phyloP scores from a whole-genome alignment of 179 eudicot species.

The Gypsophila paniculata region DNA sequence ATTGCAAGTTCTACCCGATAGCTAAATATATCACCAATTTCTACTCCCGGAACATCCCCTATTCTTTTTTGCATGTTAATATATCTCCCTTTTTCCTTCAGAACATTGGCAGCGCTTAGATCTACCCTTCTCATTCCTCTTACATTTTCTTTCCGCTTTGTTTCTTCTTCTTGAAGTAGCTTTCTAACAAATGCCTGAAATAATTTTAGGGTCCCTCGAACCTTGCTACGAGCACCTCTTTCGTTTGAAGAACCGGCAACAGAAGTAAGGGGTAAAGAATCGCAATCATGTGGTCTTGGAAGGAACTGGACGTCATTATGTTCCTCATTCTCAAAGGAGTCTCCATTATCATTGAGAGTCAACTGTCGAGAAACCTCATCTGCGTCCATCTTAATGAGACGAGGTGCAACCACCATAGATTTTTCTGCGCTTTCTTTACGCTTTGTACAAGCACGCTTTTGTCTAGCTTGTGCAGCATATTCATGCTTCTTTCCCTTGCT shows the following conservation, averaged over 20 bases:
- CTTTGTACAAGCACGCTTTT: conserved; percentile 22
- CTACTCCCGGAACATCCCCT: conserved; percentile 80
- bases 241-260: conserved; percentile 40
- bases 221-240: conserved; percentile 49
- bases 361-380: conserved; percentile 19
- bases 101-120: conserved; percentile 38
- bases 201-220: conserved; percentile 52
- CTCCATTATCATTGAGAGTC: conserved; percentile 19
- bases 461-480: conserved; percentile 29
- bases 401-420: conserved; percentile 23
- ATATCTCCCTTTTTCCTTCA: conserved; percentile 40
- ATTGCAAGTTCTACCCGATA: conserved; percentile 69
- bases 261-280: conserved; percentile 43
- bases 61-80: conserved; percentile 37
- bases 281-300: conserved; percentile 21
- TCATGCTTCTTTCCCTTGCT: conserved; percentile 27
- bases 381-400: conserved; percentile 18
- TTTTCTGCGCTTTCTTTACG: conserved; percentile 14
- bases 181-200: conserved; percentile 52
- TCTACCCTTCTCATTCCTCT: conserved; percentile 41
- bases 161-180: conserved; percentile 55
- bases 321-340: conserved; percentile 24
- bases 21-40: conserved; percentile 70
- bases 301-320: conserved; percentile 22
- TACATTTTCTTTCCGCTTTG: conserved; percentile 25